Conservation (phyloP, 495 filamentous ascomycete species). For the Xylona heveae region DNA sequence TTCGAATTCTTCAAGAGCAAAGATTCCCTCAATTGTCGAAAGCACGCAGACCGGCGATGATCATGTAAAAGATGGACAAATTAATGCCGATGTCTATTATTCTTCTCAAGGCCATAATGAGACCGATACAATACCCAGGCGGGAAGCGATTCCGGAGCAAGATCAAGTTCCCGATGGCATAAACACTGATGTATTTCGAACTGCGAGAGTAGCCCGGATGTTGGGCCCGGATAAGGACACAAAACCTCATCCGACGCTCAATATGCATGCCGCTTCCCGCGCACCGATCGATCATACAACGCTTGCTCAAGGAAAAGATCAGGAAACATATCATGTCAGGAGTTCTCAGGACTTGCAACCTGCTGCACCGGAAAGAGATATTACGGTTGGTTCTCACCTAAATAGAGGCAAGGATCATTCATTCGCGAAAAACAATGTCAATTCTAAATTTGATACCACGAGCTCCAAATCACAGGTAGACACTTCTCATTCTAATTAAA, state of each 20-base stretch:
- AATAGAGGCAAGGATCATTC: constrained; percentile 3
- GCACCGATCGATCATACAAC: constrained; percentile 14
- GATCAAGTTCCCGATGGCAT: constrained; percentile 31
- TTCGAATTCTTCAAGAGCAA: constrained; percentile 34
- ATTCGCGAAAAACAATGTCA: constrained; percentile 2
- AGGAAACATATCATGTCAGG: constrained; percentile 22
- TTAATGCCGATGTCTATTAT: constrained; percentile 38
- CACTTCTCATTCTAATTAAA: too few species aligned
- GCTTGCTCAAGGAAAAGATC: constrained; percentile 12
- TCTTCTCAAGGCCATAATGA: constrained; percentile 13
- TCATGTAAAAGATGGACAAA: constrained; percentile 15
- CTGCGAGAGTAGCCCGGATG: constrained; percentile 32
- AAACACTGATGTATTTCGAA: constrained; percentile 39
- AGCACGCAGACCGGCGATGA: constrained; percentile 23
- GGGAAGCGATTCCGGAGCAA: constrained; percentile 14
- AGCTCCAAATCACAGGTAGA: too few species aligned
- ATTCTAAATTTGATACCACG: too few species aligned
- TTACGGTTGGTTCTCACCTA: constrained; percentile 7
- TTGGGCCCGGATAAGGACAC: constrained; percentile 19
- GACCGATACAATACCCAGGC: constrained; percentile 6
- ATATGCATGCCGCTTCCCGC: constrained; percentile 10
- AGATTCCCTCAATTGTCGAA: too few species aligned
- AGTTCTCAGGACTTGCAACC: constrained; percentile 11
- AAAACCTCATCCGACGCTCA: constrained; percentile 6
- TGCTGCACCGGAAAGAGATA: too few species aligned